Evolutionary conservation across 805 yeast genomes (phyloP).

Genomic region (Starmerella etchellsii): DNA sequence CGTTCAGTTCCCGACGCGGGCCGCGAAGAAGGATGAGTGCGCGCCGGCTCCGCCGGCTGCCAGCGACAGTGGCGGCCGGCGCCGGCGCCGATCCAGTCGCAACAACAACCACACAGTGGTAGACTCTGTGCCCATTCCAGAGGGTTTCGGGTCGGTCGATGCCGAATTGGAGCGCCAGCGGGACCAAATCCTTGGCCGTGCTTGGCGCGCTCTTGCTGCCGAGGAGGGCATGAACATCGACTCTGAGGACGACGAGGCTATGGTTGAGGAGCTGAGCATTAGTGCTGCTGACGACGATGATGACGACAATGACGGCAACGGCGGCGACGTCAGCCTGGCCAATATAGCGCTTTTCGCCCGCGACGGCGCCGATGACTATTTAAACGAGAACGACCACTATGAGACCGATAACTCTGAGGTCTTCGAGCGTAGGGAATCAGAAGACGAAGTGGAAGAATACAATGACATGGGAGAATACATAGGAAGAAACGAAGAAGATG

Average conservation of each 20-base stretch:
- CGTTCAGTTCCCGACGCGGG: not conserved
- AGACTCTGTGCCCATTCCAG: too few species aligned
- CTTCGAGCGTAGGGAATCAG: not conserved
- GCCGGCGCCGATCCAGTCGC: not conserved
- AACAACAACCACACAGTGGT: not conserved
- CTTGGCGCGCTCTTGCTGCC: too few species aligned
- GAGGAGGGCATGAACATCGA: too few species aligned
- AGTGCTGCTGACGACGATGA: constrained; percentile 1
- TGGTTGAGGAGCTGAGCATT: too few species aligned
- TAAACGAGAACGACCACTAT: not conserved
- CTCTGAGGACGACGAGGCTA: too few species aligned
- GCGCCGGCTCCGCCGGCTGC: not conserved
- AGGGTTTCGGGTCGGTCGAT: too few species aligned
- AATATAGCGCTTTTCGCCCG: too few species aligned
- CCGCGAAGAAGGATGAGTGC: not conserved
- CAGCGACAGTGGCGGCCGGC: not conserved
- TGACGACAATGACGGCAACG: not conserved
- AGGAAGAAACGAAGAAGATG: constrained; percentile 1
- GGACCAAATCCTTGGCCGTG: too few species aligned
- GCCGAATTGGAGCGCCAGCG: too few species aligned
- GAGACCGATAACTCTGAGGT: not conserved
- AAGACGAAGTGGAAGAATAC: not conserved
- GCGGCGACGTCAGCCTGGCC: too few species aligned
- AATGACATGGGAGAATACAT: too few species aligned
- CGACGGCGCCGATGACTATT: not conserved